These are phyloP conservation scores for Mitragyna speciosa DNA, from an alignment of 257 asterid genomes.

Conservation along the genomic window DNA sequence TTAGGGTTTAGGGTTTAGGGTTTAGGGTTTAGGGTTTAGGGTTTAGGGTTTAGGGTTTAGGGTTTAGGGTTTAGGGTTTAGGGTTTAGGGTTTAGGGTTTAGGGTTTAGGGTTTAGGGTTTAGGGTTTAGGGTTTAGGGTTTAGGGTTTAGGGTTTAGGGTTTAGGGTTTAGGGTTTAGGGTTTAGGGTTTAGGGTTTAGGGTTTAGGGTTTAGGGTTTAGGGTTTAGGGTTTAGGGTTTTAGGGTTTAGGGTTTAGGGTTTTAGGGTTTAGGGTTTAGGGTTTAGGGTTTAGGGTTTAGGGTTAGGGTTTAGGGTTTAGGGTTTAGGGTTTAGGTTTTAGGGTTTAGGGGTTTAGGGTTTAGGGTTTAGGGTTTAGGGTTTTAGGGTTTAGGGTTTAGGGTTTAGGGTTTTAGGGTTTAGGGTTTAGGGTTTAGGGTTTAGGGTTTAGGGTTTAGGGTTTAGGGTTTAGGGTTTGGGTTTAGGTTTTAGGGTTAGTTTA, in stretches of 20 bases:
- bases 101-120: neutral
- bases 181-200: neutral
- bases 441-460: neutral
- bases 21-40: neutral
- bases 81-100: neutral
- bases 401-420: neutral
- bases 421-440: neutral
- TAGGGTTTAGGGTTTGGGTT: neutral
- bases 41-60: neutral
- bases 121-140: neutral
- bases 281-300: neutral
- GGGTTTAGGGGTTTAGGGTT: neutral
- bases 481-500: too few relatives aligned
- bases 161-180: neutral
- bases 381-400: neutral
- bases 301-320: neutral
- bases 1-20: neutral
- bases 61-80: neutral
- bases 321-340: neutral
- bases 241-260: neutral
- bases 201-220: neutral
- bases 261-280: neutral
- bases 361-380: conserved; percentile 3
- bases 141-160: neutral
- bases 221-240: neutral